A percentile compares a stretch with the other conserved stretches of the same genome.
These are phyloP conservation scores for Musa itinerans DNA, from an alignment of 176 grass and related monocot genomes.

Conservation along the genomic window DNA sequence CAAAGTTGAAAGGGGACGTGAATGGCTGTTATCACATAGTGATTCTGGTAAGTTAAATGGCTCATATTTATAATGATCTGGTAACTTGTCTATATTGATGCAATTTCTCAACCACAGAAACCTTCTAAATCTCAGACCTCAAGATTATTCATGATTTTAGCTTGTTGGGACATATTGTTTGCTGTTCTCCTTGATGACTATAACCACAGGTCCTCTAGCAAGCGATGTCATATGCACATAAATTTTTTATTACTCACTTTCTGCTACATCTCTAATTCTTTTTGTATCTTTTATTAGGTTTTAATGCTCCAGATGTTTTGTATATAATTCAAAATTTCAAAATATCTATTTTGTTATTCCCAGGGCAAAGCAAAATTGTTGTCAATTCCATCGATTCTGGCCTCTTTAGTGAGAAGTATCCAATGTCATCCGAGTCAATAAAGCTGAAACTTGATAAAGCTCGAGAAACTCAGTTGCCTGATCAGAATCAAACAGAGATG, in stretches of 20 bases:
- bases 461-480: background rate
- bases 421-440: conserved; percentile 17
- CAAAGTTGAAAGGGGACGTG: background rate
- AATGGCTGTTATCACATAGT: background rate
- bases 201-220: too few species aligned
- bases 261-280: background rate
- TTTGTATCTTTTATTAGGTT: too few species aligned
- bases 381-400: background rate
- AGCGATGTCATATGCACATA: too few species aligned
- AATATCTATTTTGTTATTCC: background rate
- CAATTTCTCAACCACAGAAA: too few species aligned
- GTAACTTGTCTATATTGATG: too few species aligned
- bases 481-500: background rate
- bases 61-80: background rate
- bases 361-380: background rate
- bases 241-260: too few species aligned
- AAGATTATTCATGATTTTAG: background rate
- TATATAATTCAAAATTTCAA: too few species aligned
- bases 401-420: background rate
- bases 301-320: too few species aligned
- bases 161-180: background rate
- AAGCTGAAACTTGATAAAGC: conserved; percentile 21
- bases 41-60: conserved; percentile 1
- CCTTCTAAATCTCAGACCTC: too few species aligned
- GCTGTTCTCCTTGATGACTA: background rate